Percentiles rank a stretch among this genome's conserved stretches.
These are phyloP conservation scores for Paecilomyces sp. DNA, from an alignment of 2,329 filamentous ascomycete genomes.

Conservation along the genomic window DNA sequence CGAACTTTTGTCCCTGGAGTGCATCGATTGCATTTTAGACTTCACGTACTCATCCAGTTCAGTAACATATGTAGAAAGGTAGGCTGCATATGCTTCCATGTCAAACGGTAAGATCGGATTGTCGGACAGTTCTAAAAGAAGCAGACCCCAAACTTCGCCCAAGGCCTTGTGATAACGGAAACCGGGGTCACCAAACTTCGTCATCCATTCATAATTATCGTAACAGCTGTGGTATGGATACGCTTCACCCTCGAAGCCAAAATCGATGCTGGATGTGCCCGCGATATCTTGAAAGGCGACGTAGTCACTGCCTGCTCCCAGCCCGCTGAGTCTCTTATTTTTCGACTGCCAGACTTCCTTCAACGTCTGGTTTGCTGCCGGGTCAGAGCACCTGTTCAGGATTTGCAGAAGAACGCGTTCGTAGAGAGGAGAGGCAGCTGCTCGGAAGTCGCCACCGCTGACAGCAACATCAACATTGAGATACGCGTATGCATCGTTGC, in stretches of 20 bases:
- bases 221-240: conserved; percentile 78
- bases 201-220: conserved; percentile 84
- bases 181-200: conserved; percentile 68
- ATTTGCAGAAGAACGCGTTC: conserved; percentile 64
- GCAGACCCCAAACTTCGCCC: conserved; percentile 69
- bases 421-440: conserved; percentile 75
- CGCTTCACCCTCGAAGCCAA: conserved; percentile 63
- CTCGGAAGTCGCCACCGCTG: conserved; percentile 65
- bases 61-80: conserved; percentile 57
- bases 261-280: conserved; percentile 79
- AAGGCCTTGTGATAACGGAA: conserved; percentile 76
- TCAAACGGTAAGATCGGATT: conserved; percentile 77
- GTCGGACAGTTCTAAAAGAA: conserved; percentile 81
- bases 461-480: conserved; percentile 86
- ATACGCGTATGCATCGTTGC: conserved; percentile 72
- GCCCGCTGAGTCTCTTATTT: conserved; percentile 52
- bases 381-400: conserved; percentile 68
- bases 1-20: not conserved
- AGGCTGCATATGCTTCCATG: conserved; percentile 62
- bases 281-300: conserved; percentile 87
- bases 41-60: conserved; percentile 61
- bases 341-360: conserved; percentile 66
- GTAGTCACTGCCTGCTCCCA: conserved; percentile 74
- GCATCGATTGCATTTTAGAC: conserved; percentile 41
- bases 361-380: conserved; percentile 63